Percentiles rank a stretch among this genome's conserved stretches.
Conservation (phyloP, 805 yeast genomes). For the Tetrapisispora namnaoensis region DNA sequence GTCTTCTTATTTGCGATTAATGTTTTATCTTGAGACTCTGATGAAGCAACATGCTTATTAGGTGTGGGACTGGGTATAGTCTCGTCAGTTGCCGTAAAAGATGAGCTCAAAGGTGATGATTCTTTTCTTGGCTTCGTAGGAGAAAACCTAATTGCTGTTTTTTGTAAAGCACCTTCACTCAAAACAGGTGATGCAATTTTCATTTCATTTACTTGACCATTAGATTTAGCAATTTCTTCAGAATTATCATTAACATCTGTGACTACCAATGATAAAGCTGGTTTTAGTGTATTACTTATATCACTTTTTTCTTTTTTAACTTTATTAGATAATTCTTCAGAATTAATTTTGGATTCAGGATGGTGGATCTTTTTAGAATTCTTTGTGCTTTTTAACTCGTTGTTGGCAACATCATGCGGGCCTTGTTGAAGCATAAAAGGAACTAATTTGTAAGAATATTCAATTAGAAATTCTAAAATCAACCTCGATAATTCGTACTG, state of each 20-base stretch:
- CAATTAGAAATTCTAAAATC: constrained; percentile 79
- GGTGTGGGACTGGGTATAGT: background rate
- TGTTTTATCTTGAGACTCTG: too few relatives aligned
- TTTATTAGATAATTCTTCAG: background rate
- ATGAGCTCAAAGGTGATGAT: background rate
- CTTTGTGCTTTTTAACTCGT: background rate
- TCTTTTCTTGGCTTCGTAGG: background rate
- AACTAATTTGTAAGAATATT: constrained; percentile 66
- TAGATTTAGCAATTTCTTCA: background rate
- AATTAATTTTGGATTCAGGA: background rate
- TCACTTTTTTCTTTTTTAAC: background rate
- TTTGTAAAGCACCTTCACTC: background rate
- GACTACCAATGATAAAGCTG: background rate
- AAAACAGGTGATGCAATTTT: background rate
- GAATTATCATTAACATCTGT: background rate
- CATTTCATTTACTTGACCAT: too few relatives aligned
- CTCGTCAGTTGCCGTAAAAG: background rate
- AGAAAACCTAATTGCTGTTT: background rate
- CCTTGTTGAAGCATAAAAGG: constrained; percentile 39
- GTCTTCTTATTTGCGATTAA: background rate
- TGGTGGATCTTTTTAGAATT: background rate
- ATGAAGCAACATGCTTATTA: background rate
- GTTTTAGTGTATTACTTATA: background rate
- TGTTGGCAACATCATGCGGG: background rate
- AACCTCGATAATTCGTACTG: constrained; percentile 78